These are phyloP conservation scores for Guadua angustifolia DNA, from an alignment of 176 grass and related monocot species.

Conservation along the genomic window DNA sequence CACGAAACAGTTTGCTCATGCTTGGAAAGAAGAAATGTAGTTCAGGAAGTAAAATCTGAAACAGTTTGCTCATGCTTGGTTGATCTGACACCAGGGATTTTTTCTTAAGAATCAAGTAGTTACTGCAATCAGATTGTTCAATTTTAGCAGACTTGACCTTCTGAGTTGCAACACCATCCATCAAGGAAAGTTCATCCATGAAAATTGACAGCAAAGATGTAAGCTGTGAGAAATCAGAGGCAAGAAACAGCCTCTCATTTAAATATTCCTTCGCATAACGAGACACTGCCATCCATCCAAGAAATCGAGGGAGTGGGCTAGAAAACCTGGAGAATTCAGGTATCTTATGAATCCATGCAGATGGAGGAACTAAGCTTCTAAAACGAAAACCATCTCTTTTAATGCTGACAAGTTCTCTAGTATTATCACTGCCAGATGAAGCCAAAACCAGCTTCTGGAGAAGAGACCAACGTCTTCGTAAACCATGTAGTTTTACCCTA, in stretches of 20 bases:
- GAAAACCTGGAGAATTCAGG: constrained; percentile 60
- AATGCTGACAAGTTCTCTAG: constrained; percentile 54
- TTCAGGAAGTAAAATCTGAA: constrained; percentile 70
- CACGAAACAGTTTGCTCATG: constrained; percentile 67
- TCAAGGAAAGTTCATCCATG: constrained; percentile 74
- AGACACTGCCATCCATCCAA: constrained; percentile 92
- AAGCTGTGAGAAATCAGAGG: constrained; percentile 94
- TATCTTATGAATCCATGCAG: constrained; percentile 90
- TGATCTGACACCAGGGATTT: constrained; percentile 41
- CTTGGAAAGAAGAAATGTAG: constrained; percentile 87
- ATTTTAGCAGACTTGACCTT: constrained; percentile 51
- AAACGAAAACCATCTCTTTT: constrained; percentile 67
- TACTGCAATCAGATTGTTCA: constrained; percentile 48
- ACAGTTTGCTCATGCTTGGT: constrained; percentile 45
- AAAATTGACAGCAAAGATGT: constrained; percentile 85
- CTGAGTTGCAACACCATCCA: constrained; percentile 56
- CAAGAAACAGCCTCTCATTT: constrained; percentile 73
- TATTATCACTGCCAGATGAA: constrained; percentile 74
- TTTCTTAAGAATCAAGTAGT: constrained; percentile 51
- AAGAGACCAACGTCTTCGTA: constrained; percentile 76
- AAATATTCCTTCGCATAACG: constrained; percentile 85
- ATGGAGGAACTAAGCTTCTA: constrained; percentile 82
- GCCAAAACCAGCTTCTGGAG: constrained; percentile 84
- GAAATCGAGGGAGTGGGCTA: constrained; percentile 73
- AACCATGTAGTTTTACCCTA: constrained; percentile 65